Conservation (phyloP, 1,139 yeast species). For the Kodamaea suecica region DNA sequence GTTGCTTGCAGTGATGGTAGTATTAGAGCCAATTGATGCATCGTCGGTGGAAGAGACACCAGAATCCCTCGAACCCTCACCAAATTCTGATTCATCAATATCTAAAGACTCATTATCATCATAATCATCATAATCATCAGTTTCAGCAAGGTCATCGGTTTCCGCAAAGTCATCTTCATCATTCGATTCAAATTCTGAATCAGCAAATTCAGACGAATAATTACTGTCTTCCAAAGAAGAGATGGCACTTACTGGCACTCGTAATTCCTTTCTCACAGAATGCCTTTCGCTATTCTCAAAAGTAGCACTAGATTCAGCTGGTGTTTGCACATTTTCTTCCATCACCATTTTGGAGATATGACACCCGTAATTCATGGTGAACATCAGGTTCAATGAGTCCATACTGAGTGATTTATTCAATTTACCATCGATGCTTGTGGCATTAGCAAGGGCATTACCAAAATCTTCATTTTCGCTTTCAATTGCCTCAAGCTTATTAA, state of each 20-base stretch:
- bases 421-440: constrained; percentile 15
- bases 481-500: constrained; percentile 27
- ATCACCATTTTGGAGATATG: constrained; percentile 44
- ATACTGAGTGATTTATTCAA: constrained; percentile 30
- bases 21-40: constrained; percentile 5
- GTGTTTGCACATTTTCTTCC: constrained; percentile 16
- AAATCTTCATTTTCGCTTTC: constrained; percentile 15
- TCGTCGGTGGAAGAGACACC: constrained; percentile 7
- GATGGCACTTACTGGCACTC: neutral
- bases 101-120: constrained; percentile 8
- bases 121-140: constrained; percentile 21
- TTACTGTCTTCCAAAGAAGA: constrained; percentile 17
- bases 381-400: constrained; percentile 42
- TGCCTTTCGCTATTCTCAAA: constrained; percentile 13
- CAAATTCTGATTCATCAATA: neutral
- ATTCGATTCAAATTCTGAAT: constrained; percentile 39
- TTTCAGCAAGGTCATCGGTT: constrained; percentile 20
- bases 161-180: constrained; percentile 28
- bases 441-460: constrained; percentile 9
- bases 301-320: constrained; percentile 10
- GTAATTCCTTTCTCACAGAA: constrained; percentile 13
- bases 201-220: constrained; percentile 40
- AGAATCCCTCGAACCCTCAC: neutral
- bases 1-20: constrained; percentile 10
- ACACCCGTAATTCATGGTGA: constrained; percentile 38